Percentiles rank a stretch among this genome's conserved stretches.
Evolutionary conservation across 2,329 filamentous ascomycete species (phyloP).

Genomic region (Domatiomyces catenatus): DNA sequence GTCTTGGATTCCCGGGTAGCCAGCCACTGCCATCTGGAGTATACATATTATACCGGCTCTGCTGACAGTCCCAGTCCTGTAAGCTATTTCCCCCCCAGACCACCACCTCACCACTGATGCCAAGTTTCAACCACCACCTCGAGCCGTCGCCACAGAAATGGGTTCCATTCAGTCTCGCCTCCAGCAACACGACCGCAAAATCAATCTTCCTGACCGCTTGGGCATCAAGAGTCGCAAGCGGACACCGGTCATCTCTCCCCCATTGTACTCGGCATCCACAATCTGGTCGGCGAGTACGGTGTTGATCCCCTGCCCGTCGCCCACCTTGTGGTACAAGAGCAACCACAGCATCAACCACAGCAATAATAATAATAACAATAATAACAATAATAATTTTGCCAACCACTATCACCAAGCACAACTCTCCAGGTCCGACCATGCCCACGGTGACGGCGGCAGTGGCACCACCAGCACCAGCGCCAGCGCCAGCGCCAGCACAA

Average conservation of each 20-base stretch:
- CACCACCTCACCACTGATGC: neutral
- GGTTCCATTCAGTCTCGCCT: neutral
- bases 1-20: neutral
- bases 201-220: neutral
- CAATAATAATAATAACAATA: too few species aligned
- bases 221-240: neutral
- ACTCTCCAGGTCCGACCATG: too few species aligned
- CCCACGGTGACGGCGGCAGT: too few species aligned
- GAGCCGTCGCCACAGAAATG: neutral
- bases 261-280: neutral
- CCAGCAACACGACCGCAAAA: neutral
- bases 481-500: too few species aligned
- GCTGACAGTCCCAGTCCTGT: neutral
- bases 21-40: neutral
- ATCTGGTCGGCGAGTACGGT: neutral
- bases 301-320: too few species aligned
- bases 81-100: neutral
- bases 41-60: neutral
- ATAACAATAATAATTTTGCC: too few species aligned
- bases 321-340: too few species aligned
- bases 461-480: too few species aligned
- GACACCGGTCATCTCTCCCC: neutral
- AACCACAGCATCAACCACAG: neutral
- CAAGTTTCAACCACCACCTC: neutral
- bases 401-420: too few species aligned